These are phyloP conservation scores for Phytophthora pisi DNA, from an alignment of 352 stramenopile genomes.

Conservation along the genomic window DNA sequence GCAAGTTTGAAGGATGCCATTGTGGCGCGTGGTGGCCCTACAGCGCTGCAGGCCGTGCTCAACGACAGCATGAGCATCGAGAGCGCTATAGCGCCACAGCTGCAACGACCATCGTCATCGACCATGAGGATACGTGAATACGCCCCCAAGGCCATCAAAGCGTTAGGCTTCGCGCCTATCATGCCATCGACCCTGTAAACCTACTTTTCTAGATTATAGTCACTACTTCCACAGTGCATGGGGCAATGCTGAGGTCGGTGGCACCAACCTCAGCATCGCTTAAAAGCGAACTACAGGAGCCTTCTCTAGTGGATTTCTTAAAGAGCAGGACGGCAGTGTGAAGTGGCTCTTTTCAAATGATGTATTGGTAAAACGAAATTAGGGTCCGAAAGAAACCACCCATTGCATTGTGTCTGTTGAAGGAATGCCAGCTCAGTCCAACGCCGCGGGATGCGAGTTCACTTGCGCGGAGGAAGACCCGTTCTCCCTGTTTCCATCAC, in stretches of 20 bases:
- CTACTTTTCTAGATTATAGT: not conserved
- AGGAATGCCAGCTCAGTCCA: not conserved
- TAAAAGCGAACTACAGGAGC: no score
- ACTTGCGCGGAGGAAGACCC: not conserved
- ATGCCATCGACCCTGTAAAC: slow-evolving; percentile 10
- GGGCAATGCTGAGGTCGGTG: no score
- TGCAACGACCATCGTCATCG: slow-evolving; percentile 47
- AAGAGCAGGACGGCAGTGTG: no score
- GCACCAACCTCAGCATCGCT: no score
- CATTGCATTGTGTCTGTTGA: not conserved
- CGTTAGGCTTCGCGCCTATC: slow-evolving; percentile 63
- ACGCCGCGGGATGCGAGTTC: not conserved
- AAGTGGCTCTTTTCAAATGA: no score
- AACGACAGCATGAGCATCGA: slow-evolving; percentile 48
- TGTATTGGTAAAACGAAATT: not conserved
- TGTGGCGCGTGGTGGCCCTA: slow-evolving; percentile 53
- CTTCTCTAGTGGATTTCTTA: no score
- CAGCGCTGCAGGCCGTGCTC: slow-evolving; percentile 65
- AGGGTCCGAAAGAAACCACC: not conserved
- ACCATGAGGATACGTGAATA: slow-evolving; percentile 80
- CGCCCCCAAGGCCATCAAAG: slow-evolving; percentile 75
- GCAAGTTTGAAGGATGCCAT: slow-evolving; percentile 61
- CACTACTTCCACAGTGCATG: no score
- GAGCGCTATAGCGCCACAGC: not conserved
- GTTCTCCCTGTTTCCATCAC: not conserved